Evolutionary conservation across 495 filamentous ascomycete species (phyloP).

Genomic region (Xylaria cubensis): DNA sequence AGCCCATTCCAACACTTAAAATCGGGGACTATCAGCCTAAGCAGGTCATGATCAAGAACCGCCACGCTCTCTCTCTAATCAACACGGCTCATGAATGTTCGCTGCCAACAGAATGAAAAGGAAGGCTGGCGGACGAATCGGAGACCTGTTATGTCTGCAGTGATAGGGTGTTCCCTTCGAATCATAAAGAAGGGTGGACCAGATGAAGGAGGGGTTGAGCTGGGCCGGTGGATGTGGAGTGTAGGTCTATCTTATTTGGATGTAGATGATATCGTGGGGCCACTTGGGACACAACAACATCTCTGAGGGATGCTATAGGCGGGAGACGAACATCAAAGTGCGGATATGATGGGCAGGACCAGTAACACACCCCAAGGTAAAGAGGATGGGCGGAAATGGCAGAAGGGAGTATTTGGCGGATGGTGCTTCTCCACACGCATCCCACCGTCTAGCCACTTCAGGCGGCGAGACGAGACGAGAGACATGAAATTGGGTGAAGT

Average conservation of each 20-base stretch:
- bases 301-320: conserved; percentile 20
- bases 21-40: conserved; percentile 25
- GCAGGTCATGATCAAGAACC: conserved; percentile 26
- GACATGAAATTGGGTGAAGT: conserved; percentile 6
- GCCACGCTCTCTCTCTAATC: conserved; percentile 25
- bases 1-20: conserved; percentile 30
- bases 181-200: conserved; percentile 38
- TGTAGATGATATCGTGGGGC: conserved; percentile 45
- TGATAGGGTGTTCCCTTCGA: conserved; percentile 37
- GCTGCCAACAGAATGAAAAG: conserved; percentile 25
- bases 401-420: conserved; percentile 31
- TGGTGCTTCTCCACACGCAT: conserved; percentile 38
- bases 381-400: conserved; percentile 40
- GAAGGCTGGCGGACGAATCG: conserved; percentile 28
- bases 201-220: conserved; percentile 42
- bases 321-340: conserved; percentile 24
- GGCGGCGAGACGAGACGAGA: conserved; percentile 19
- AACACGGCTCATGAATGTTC: conserved; percentile 26
- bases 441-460: conserved; percentile 32
- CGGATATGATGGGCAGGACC: conserved; percentile 38
- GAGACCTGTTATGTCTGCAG: conserved; percentile 40
- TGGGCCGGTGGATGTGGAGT: conserved; percentile 46
- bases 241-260: conserved; percentile 44
- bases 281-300: conserved; percentile 37
- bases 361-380: conserved; percentile 31